phyloP scores from a whole-genome alignment of 305 asterid genomes.

The Coffea humblotiana region DNA sequence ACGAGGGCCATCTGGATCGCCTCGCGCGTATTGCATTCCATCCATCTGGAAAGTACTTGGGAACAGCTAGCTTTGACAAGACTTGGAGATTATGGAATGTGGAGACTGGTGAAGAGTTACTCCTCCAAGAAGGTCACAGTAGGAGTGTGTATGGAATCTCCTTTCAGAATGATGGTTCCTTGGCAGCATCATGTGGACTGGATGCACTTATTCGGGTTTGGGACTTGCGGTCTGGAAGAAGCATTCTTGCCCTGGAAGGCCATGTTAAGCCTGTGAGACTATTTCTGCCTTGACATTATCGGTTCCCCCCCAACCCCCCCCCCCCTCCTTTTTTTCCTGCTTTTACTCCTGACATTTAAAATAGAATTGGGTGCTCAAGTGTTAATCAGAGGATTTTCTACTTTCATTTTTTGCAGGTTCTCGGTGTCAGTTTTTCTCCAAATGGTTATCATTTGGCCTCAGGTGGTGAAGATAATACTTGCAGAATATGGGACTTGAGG shows the following conservation, averaged over 20 bases:
- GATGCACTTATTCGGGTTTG: slow-evolving; percentile 95
- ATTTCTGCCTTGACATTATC: slow-evolving; percentile 15
- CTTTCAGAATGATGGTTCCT: slow-evolving; percentile 89
- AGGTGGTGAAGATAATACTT: slow-evolving; percentile 96
- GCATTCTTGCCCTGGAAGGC: slow-evolving; percentile 89
- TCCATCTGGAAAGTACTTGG: slow-evolving; percentile 90
- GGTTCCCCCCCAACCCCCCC: background rate
- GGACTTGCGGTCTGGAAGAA: slow-evolving; percentile 93
- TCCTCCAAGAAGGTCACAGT: slow-evolving; percentile 98
- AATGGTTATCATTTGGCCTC: slow-evolving; percentile 92
- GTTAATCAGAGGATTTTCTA: background rate
- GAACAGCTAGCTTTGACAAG: slow-evolving; percentile 86
- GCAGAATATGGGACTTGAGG: slow-evolving; percentile 95
- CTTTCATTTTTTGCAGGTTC: slow-evolving; percentile 50
- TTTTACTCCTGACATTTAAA: background rate
- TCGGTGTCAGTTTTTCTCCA: slow-evolving; percentile 80
- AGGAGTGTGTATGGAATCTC: slow-evolving; percentile 87
- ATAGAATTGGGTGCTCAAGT: background rate
- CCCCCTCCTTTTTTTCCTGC: background rate
- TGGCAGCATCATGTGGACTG: slow-evolving; percentile 92
- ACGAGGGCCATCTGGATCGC: slow-evolving; percentile 62
- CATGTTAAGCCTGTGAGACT: slow-evolving; percentile 84
- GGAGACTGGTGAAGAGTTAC: slow-evolving; percentile 91
- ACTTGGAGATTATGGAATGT: slow-evolving; percentile 99
- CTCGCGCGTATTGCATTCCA: slow-evolving; percentile 90